These are phyloP conservation scores for Mucor sp. DNA, from an alignment of 371 early-diverging fungal species.

Conservation along the genomic window DNA sequence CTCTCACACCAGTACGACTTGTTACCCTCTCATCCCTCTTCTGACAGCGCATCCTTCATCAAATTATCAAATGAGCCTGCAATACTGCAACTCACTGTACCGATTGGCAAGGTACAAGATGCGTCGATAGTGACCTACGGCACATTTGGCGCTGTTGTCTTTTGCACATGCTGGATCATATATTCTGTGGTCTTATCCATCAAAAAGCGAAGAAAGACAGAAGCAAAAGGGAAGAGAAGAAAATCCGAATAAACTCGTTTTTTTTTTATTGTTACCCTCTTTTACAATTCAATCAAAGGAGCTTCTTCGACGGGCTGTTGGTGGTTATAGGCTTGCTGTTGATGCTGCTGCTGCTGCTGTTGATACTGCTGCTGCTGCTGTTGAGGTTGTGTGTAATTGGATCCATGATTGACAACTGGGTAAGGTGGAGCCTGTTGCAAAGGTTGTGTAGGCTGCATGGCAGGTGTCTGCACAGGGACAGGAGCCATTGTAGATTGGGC, in stretches of 20 bases:
- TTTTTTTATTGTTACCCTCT: too few relatives aligned
- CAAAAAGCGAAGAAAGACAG: conserved; percentile 32
- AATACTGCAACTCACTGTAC: conserved; percentile 26
- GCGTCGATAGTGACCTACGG: conserved; percentile 27
- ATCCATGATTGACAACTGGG: too few relatives aligned
- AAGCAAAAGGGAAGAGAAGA: conserved; percentile 54
- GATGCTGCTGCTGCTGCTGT: background rate
- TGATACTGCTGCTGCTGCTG: conserved; percentile 8
- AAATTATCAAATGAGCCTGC: conserved; percentile 5
- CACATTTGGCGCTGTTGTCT: conserved; percentile 30
- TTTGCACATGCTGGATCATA: conserved; percentile 39
- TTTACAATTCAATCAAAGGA: conserved; percentile 57
- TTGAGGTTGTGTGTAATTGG: background rate
- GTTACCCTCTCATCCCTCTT: background rate
- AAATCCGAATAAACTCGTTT: conserved; percentile 37
- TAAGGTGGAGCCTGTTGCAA: background rate
- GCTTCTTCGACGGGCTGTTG: conserved; percentile 49
- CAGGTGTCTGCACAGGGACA: background rate
- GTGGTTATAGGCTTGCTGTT: conserved; percentile 17
- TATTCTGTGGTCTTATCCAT: conserved; percentile 25
- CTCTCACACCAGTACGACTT: conserved; percentile 4
- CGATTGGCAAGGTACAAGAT: conserved; percentile 41
- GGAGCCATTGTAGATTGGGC: background rate
- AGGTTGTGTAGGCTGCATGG: background rate
- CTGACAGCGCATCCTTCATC: conserved; percentile 7